phyloP scores from a whole-genome alignment of 148 eudicot species.

The Camellia sinensis region DNA sequence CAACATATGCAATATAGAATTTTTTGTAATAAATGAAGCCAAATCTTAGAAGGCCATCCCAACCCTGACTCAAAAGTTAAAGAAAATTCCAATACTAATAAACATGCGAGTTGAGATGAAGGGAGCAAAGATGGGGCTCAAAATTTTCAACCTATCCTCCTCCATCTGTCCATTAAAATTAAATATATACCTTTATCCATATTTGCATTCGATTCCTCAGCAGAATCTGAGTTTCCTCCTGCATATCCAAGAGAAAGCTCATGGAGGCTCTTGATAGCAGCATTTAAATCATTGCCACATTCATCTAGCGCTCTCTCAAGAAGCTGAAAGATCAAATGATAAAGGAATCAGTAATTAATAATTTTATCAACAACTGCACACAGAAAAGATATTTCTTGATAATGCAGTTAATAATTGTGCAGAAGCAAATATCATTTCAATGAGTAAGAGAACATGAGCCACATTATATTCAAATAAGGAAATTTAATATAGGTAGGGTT shows the following conservation, averaged over 20 bases:
- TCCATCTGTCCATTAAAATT: not conserved
- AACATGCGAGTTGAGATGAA: not conserved
- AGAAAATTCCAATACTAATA: not conserved
- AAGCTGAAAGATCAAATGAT: constrained; percentile 33
- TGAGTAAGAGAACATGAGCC: not conserved
- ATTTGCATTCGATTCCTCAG: constrained; percentile 32
- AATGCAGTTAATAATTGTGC: not conserved
- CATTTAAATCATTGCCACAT: constrained; percentile 65
- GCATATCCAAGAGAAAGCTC: constrained; percentile 48
- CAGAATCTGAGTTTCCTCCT: constrained; percentile 24
- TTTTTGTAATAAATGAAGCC: not conserved
- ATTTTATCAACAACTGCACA: not conserved
- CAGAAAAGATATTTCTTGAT: not conserved
- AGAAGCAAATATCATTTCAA: not conserved
- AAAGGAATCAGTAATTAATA: constrained; percentile 2
- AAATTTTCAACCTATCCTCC: not conserved
- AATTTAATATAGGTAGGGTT: not conserved
- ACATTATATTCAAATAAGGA: not conserved
- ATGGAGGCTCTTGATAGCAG: constrained; percentile 66
- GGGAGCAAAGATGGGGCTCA: not conserved
- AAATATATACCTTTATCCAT: constrained; percentile 45
- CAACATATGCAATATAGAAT: not conserved
- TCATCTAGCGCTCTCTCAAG: constrained; percentile 66
- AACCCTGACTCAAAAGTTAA: not conserved
- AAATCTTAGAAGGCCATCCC: not conserved